phyloP scores from a whole-genome alignment of 257 asterid genomes.

The Prunella vulgaris region DNA sequence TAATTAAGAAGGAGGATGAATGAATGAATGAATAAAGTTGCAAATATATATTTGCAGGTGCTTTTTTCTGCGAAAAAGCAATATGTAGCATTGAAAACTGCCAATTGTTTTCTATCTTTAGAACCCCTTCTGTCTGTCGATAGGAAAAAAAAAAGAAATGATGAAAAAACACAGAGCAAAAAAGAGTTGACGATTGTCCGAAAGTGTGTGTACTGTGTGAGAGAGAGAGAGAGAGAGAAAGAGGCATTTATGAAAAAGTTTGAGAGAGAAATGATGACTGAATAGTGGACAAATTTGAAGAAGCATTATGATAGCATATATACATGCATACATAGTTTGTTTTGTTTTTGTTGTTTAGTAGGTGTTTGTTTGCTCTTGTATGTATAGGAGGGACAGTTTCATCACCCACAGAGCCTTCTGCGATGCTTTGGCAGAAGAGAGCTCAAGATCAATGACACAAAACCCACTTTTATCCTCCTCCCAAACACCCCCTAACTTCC shows the following conservation, averaged over 20 bases:
- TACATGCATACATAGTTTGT: conserved; percentile 9
- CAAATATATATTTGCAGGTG: conserved; percentile 19
- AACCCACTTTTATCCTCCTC: conserved; percentile 30
- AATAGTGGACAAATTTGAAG: conserved; percentile 14
- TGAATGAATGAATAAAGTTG: not conserved
- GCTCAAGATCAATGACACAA: conserved; percentile 40
- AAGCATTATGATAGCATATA: not conserved
- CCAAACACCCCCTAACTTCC: conserved; percentile 33
- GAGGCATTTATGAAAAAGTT: too few relatives aligned
- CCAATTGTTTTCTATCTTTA: conserved; percentile 12
- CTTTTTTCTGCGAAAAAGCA: conserved; percentile 39
- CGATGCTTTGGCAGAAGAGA: conserved; percentile 68
- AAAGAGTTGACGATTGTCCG: conserved; percentile 40
- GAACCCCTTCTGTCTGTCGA: conserved; percentile 31
- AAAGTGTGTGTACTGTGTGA: conserved; percentile 16
- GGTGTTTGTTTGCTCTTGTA: conserved; percentile 38
- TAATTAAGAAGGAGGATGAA: too few relatives aligned
- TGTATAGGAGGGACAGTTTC: conserved; percentile 71
- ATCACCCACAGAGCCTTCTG: conserved; percentile 86
- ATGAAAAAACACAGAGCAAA: conserved; percentile 26
- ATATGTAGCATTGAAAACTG: conserved; percentile 24
- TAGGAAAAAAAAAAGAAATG: conserved; percentile 25
- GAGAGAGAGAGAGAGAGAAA: conserved; percentile 13
- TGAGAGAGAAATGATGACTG: conserved; percentile 18
- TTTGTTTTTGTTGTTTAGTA: conserved; percentile 43